phyloP scores from a whole-genome alignment of 1,284 basidiomycete species.

The Moniliophthora roreri region DNA sequence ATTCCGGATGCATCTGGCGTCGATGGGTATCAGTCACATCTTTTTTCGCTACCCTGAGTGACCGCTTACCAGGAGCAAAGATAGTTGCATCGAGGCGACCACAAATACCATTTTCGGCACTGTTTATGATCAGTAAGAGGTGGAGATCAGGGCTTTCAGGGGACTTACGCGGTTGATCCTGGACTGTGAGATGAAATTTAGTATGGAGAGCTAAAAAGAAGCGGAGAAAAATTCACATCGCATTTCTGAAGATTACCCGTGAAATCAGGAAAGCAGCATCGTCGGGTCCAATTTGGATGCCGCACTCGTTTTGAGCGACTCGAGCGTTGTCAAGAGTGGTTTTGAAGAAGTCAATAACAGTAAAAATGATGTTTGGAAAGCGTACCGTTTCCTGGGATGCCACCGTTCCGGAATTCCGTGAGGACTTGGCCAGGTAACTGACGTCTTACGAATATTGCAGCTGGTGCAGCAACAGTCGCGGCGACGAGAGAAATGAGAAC shows the following conservation, averaged over 20 bases:
- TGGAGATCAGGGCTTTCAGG: neutral
- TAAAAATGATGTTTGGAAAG: neutral
- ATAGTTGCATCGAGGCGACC: slow-evolving; percentile 1
- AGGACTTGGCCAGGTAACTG: neutral
- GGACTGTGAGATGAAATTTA: neutral
- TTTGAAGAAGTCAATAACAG: too few relatives aligned
- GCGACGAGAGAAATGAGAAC: neutral
- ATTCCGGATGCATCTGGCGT: too few relatives aligned
- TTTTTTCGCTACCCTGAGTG: too few relatives aligned
- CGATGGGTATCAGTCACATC: neutral
- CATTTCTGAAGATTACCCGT: neutral
- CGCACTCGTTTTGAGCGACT: slow-evolving; percentile 2
- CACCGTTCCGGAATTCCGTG: neutral
- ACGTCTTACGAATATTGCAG: neutral
- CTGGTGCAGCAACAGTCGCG: neutral
- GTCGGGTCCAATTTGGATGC: neutral
- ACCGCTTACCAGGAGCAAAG: neutral
- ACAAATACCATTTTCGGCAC: slow-evolving; percentile 5
- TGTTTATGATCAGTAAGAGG: neutral
- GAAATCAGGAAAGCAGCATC: neutral
- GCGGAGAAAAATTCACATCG: neutral
- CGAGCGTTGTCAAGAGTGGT: neutral
- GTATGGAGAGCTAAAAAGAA: neutral
- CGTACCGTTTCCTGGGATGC: neutral
- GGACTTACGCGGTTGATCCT: neutral